These are phyloP conservation scores for Zoysia pacifica DNA, from an alignment of 176 grass and related monocot genomes.

Conservation along the genomic window DNA sequence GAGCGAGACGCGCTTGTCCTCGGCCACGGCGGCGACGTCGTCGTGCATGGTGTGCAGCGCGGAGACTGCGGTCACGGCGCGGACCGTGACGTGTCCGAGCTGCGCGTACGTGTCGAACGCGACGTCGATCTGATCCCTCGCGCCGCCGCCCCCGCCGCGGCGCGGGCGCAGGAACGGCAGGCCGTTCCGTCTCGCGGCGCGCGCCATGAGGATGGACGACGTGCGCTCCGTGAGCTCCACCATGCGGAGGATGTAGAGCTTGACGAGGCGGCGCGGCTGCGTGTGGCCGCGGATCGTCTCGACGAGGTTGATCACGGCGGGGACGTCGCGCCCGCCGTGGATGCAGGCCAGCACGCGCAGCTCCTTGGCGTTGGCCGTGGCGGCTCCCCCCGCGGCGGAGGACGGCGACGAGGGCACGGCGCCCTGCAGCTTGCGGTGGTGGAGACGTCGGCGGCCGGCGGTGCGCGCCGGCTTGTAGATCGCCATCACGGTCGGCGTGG, in stretches of 20 bases:
- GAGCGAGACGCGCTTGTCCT: slow-evolving; percentile 73
- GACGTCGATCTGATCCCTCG: slow-evolving; percentile 61
- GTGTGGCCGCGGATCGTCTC: slow-evolving; percentile 70
- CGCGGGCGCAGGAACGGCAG: slow-evolving; percentile 48
- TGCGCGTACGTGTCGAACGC: slow-evolving; percentile 81
- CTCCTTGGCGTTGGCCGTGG: slow-evolving; percentile 44
- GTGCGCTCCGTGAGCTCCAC: slow-evolving; percentile 87
- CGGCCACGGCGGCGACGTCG: slow-evolving; percentile 72
- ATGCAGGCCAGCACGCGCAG: slow-evolving; percentile 77
- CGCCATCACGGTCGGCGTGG: slow-evolving; percentile 76
- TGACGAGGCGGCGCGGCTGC: slow-evolving; percentile 54
- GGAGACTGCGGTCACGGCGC: slow-evolving; percentile 74
- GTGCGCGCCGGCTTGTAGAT: slow-evolving; percentile 82
- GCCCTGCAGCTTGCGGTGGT: slow-evolving; percentile 70
- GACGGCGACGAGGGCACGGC: slow-evolving; percentile 44
- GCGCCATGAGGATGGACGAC: slow-evolving; percentile 80
- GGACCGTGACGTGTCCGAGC: slow-evolving; percentile 67
- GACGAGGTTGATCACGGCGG: slow-evolving; percentile 74
- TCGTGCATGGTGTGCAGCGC: slow-evolving; percentile 83
- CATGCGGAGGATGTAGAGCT: slow-evolving; percentile 86
- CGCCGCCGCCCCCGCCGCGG: slow-evolving; percentile 20
- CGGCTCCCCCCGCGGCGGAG: neutral
- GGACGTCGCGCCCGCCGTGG: slow-evolving; percentile 62
- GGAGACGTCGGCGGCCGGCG: slow-evolving; percentile 6
- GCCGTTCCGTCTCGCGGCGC: slow-evolving; percentile 62